These are phyloP conservation scores for Mycena venus DNA, from an alignment of 768 basidiomycete genomes.

Conservation along the genomic window DNA sequence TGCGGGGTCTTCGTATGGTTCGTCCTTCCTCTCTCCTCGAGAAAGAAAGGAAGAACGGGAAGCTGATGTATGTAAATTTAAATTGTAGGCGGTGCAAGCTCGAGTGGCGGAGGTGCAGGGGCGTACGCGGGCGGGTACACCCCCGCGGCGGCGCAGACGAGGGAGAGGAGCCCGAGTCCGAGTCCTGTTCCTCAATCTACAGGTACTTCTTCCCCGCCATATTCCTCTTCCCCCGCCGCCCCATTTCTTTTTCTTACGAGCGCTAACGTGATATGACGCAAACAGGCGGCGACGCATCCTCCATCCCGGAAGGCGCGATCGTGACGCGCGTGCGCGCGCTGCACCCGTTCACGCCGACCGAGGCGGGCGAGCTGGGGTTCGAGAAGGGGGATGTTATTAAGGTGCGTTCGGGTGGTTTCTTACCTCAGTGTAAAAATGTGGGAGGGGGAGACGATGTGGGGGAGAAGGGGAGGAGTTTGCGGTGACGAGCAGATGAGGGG, in stretches of 20 bases:
- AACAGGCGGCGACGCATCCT: background rate
- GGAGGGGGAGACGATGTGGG: no score
- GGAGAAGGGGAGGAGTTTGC: no score
- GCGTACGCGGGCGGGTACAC: conserved; percentile 23
- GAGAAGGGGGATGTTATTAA: conserved; percentile 95
- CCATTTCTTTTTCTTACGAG: no score
- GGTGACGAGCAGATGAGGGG: no score
- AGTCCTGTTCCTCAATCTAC: background rate
- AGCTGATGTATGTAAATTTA: no score
- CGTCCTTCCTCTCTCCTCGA: no score
- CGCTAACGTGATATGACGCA: background rate
- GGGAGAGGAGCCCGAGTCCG: conserved; percentile 33
- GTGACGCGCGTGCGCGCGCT: conserved; percentile 90
- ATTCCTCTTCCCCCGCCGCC: no score
- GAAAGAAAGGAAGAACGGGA: no score
- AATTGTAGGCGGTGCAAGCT: background rate
- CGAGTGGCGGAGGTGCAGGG: background rate
- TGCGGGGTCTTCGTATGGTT: no score
- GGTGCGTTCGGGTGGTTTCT: conserved; percentile 26
- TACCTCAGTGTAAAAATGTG: no score
- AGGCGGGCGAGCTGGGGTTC: conserved; percentile 91
- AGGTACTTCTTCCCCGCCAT: background rate
- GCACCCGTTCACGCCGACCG: conserved; percentile 89
- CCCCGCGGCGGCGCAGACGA: conserved; percentile 32
- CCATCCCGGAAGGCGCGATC: conserved; percentile 44